Base-by-base conservation (phyloP, 768 basidiomycete genomes). In the Thelephora aurantiotincta region DNA sequence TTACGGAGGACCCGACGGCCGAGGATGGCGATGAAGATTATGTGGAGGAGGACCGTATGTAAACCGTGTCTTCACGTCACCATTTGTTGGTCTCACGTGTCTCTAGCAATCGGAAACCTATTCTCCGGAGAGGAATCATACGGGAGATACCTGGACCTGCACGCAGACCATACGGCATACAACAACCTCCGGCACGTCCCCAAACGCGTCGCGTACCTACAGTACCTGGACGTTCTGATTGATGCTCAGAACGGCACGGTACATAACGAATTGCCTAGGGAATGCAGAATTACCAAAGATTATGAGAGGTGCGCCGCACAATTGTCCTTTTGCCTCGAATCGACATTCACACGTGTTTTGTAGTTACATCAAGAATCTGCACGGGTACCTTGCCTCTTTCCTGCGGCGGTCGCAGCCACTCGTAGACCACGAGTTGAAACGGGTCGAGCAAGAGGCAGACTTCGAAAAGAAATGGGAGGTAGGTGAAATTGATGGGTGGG, bases 91-190 rank as follows among this genome's bases (percentile, higher is more conserved):
- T 50, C 36, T 47, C 50, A 26, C 36, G 11, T 43, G 48, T 33
- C 52, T 18, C 7, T 20, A 90, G 88, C 84, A 46, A 71, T 90
- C 48, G 81, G 84, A 33, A 64, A 87, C 44, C 64, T 94, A 55
- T 99, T 99, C 67, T 94, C 93, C 11, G 96, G 96, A 33, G 94
- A 98, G 68, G 96, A 99, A 61, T 75, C 75, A 6, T 89, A 93
- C 55, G 96, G 96, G 45, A 87, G 87, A 64, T 97, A 94, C 60
- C 75, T 98, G 51, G 96, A 99, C 63, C 63, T 99, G 49, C 88
- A 98, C 62, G 70, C 79, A 44, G 81, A 87, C 50, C 96, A 98
- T 57, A 76, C 82, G 43, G 70, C 84, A 44, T 98, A 87, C 66
- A 80, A 78, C 68, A 99, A 99, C 63, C 63, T 99, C 53, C 88